These are phyloP conservation scores for Paragyromitra xinjiangensis DNA, from an alignment of 495 filamentous ascomycete species.

Conservation along the genomic window DNA sequence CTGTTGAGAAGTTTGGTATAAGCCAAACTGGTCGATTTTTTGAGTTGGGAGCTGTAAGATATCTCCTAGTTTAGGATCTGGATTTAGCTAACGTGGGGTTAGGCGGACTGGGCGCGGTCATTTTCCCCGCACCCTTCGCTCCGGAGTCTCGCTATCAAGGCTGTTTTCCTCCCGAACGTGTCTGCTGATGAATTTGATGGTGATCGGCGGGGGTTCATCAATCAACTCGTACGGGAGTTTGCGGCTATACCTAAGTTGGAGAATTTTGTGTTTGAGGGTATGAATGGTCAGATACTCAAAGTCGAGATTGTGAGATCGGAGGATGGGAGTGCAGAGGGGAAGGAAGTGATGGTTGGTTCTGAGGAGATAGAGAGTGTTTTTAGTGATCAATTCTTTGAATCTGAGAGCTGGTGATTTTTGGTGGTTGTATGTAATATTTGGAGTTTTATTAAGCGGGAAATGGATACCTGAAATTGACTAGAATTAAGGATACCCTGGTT, in stretches of 20 bases:
- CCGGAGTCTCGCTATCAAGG: constrained; percentile 39
- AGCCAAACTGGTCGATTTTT: constrained; percentile 39
- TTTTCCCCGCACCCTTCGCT: constrained; percentile 38
- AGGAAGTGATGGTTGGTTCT: constrained; percentile 16
- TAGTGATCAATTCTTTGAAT: constrained; percentile 48
- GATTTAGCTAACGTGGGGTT: constrained; percentile 1
- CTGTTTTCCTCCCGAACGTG: constrained; percentile 31
- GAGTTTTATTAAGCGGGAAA: constrained; percentile 7
- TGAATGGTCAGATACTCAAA: constrained; percentile 25
- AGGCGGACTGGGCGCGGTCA: constrained; percentile 49
- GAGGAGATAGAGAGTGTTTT: constrained; percentile 40
- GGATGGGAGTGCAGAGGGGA: constrained; percentile 29
- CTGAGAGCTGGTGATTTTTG: constrained; percentile 52
- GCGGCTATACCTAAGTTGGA: constrained; percentile 30
- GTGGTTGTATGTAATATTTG: neutral
- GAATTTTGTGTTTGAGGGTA: constrained; percentile 41
- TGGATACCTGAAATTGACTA: neutral
- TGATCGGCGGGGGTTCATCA: constrained; percentile 22
- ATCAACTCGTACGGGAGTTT: constrained; percentile 35
- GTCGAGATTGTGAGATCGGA: constrained; percentile 44
- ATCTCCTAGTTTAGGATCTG: neutral
- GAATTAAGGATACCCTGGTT: neutral
- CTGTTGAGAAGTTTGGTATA: constrained; percentile 42
- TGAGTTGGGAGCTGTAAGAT: constrained; percentile 43
- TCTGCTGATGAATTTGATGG: neutral